Base-by-base conservation (phyloP, 148 eudicot genomes). In the Polygonum maritimum region DNA sequence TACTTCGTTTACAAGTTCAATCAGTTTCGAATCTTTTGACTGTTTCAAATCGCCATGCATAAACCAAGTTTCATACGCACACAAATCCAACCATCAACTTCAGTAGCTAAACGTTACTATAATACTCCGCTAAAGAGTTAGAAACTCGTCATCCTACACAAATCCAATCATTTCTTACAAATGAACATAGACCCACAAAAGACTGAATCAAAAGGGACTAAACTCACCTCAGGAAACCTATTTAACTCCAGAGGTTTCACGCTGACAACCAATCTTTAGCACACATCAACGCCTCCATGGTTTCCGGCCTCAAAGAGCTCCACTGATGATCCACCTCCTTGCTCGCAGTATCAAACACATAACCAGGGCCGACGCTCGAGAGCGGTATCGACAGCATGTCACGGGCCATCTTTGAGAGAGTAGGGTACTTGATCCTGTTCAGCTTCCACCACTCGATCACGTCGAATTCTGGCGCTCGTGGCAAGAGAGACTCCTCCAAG, bases 371-470 rank as follows among this genome's bases (percentile, higher is more conserved):
- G 10, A 89, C 85, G 5, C 88, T 84, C 14, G 85, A 83, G 45
- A 89, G 88, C 4, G 91, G 93, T 45, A 89, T 75, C 0, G 92
- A 82, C 78, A 94, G 74, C 16, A 94, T 78, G 78, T 94, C 98
- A 3, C 93, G 87, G 6, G 98, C 97, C 98, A 94, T 92, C 83
- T 90, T 92, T 0, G 97, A 94, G 7, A 94, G 90, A 11, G 92
- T 94, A 0, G 98, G 98, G 79, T 94, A 94, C 89, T 94, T 94
- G 51, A 83, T 76, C 80, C 84, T 83, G 86, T 94, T 92, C 5
- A 94, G 81, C 73, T 87, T 94, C 98, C 98, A 94, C 98, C 98
- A 94, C 22, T 96, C 96, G 7, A 94, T 57, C 48, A 94, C 97
- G 71, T 94, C 98, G 76, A 94, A 88, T 78, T 92, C 98, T 19